Base-by-base conservation (phyloP, 805 yeast species). In the Sugiyamaella mastotermitis region DNA sequence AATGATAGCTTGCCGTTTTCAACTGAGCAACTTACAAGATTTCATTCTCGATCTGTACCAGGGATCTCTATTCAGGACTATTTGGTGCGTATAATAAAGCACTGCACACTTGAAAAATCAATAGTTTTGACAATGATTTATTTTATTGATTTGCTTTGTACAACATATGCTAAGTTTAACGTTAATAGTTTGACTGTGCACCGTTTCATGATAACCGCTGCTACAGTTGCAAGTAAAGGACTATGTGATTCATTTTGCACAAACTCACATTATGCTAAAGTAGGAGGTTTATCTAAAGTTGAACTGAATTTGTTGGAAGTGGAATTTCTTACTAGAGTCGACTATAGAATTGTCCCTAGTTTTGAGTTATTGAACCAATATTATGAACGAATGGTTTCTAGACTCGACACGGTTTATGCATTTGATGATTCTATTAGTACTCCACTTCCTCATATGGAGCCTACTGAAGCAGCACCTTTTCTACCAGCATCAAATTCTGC, bases 41-140 rank as follows among this genome's bases (percentile, higher is more conserved):
- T 90, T 58, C 98, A 90, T 58, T 87, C 97, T 3, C 71, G 97
- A 45, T 79, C 90, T 0, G 95, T 97, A 3, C 97, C 98, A 0
- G 74, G 73, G 13, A 90, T 90, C 31, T 80, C 95, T 4, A 76
- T 87, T 11, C 74, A 72, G 47, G 83, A 83, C 38, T 90, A 90
- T 52, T 60, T 88, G 31, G 61, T 78, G 32, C 71, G 97, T 50
- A 65, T 90, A 33, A 72, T 90, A 5, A 81, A 83, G 50, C 90
- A 83, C 60, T 87, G 95, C 42, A 78, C 85, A 32, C 66, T 92
- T 41, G 95, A 87, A 48, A 83, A 83, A 45, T 83, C 94, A 3
- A 83, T 90, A 1, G 64, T 90, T 26, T 66, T 90, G 35, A 71
- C 94, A 1, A 71, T 92, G 10, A 78, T 92, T n/a, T 90, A 87